Conservation (phyloP, 345 rosid species). For the Pelargonium nanum region DNA sequence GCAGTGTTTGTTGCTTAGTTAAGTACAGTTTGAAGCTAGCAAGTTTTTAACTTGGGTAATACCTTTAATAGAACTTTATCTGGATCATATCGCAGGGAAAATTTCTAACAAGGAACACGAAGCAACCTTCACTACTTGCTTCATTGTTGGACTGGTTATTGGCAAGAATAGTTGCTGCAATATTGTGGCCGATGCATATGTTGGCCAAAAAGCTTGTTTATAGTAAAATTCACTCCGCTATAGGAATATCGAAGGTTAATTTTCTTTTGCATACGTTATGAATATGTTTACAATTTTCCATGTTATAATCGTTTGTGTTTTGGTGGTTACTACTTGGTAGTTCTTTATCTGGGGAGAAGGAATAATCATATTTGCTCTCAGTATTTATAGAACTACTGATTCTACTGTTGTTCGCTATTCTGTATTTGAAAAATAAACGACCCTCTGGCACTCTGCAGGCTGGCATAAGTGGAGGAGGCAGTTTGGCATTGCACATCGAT, state of each 20-base stretch:
- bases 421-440: no score
- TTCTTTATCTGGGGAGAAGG: no score
- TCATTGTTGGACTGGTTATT: conserved; percentile 50
- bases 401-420: no score
- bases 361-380: not conserved
- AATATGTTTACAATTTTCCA: not conserved
- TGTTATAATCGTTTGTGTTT: no score
- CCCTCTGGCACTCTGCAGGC: conserved; percentile 42
- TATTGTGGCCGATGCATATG: conserved; percentile 66
- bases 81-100: conserved; percentile 39
- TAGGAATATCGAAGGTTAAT: conserved; percentile 76
- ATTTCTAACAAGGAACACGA: conserved; percentile 46
- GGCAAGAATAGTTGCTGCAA: conserved; percentile 59
- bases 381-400: not conserved
- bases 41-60: conserved; percentile 1
- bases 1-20: not conserved
- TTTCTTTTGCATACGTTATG: not conserved
- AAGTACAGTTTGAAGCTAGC: not conserved
- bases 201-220: conserved; percentile 64
- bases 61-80: not conserved
- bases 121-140: conserved; percentile 48
- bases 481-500: conserved; percentile 72
- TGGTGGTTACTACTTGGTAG: no score
- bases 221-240: conserved; percentile 57
- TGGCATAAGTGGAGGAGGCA: conserved; percentile 92